Evolutionary conservation across 2,329 filamentous ascomycete genomes (phyloP), one percentile per base, ranked within the genome.

Genomic region (Ophioceras dolichostomum): DNA sequence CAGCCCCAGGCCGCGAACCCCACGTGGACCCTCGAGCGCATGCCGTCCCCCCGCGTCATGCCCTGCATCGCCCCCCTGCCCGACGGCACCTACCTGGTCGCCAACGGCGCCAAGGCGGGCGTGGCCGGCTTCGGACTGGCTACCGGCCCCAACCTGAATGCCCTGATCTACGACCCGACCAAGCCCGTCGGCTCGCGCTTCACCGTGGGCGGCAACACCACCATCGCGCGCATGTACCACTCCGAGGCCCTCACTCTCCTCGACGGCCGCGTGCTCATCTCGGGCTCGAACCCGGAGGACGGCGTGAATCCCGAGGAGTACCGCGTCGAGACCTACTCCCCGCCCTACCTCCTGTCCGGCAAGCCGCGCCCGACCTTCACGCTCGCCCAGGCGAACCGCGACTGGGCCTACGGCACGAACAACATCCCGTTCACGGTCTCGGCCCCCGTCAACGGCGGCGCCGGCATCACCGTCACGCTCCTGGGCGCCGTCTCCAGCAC

Each of bases 21-120:
- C 1, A 47, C 59, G n/a, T 77, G 71, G 71, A 61, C 56, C 2
- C 60, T 76, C 33, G 71, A 76, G 52, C 64, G 70, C 37, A 74
- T 75, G 70, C 70, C 70, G 16, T 71, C 67, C 2, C 59, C 61
- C 39, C 65, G 70, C 39, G 70, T 74, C 32, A 64, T 73, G 44
- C 52, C 64, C 1, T 70, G 67, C 51, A 73, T 74, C 59, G 57
- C 61, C 0, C 64, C 65, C 5, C 62, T 75, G 1, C 70, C 70
- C 3, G 70, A 74, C 43, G 70, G 70, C 10, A 73, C 70, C 0
- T 73, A 64, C 43, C 50, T 75, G 4, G 70, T 74, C 40, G 53
- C 66, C 37, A 72, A 72, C 47, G 70, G 70, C 16, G 70, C 63
- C 5, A 50, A 60, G 24, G 57, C 64, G 43, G 70, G 70, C 22